Conservation (phyloP, 139 green algal species). For the Coelastrella sp. region DNA sequence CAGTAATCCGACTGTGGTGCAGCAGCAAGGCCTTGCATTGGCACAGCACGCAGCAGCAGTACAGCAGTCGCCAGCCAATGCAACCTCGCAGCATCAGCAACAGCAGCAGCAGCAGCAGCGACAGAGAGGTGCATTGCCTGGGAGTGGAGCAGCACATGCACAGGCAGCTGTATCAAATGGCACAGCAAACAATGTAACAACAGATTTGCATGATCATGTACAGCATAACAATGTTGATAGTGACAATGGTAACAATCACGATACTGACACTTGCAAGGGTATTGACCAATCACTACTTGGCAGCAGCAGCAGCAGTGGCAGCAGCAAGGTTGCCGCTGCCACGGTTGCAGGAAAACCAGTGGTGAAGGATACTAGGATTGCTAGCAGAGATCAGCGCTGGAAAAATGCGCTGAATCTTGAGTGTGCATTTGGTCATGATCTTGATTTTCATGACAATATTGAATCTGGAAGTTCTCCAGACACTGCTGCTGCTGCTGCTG, state of each 20-base stretch:
- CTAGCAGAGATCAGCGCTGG: neutral
- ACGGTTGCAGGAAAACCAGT: neutral
- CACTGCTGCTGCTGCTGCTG: neutral
- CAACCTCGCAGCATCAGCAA: neutral
- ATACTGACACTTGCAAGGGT: neutral
- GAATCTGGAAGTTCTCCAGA: neutral
- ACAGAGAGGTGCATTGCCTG: neutral
- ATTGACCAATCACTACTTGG: neutral
- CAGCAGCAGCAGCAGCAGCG: slow-evolving; percentile 15
- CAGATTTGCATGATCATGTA: neutral
- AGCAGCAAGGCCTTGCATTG: neutral
- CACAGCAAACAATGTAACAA: neutral
- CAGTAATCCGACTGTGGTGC: slow-evolving; percentile 25
- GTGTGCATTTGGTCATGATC: neutral
- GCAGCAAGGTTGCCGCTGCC: neutral
- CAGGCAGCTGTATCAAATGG: neutral
- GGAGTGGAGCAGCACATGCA: neutral
- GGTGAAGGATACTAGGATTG: too few relatives aligned
- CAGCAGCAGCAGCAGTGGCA: neutral
- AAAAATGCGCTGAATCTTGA: neutral
- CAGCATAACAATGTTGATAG: neutral
- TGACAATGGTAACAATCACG: neutral
- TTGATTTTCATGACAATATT: neutral
- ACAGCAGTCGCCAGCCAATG: neutral
- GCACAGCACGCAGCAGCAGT: neutral